phyloP scores from a whole-genome alignment of 2,329 filamentous ascomycete genomes.

The Pseudogymnoascus sp. region DNA sequence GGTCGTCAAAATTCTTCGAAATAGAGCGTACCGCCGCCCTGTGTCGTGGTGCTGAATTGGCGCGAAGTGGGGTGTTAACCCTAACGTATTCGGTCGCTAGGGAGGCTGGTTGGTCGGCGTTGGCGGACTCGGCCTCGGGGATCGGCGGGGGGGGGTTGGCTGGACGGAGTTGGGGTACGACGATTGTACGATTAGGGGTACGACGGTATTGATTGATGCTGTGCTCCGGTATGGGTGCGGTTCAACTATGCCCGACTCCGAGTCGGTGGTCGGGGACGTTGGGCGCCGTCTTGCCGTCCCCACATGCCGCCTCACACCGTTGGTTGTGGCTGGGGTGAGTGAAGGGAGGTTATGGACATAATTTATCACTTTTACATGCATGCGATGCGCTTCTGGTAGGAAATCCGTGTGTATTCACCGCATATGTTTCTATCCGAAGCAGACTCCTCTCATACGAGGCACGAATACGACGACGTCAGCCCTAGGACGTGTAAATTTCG shows the following conservation, averaged over 20 bases:
- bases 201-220: background rate
- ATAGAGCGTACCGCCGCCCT: background rate
- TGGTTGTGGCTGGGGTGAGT: background rate
- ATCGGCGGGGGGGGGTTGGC: background rate
- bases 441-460: background rate
- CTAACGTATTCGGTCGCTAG: background rate
- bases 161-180: background rate
- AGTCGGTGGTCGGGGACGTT: background rate
- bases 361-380: background rate
- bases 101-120: background rate
- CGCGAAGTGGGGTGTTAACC: background rate
- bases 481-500: background rate
- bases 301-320: background rate
- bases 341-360: background rate
- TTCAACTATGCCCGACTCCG: background rate
- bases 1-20: constrained; percentile 1
- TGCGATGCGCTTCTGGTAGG: background rate
- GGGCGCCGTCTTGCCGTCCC: background rate
- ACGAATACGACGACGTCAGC: background rate
- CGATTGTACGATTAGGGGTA: background rate
- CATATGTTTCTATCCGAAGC: background rate
- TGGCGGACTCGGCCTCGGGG: background rate
- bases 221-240: background rate
- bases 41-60: background rate
- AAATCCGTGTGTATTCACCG: background rate